Evolutionary conservation across 345 rosid species (phyloP), one percentile per base, ranked within the genome.

Genomic region (Eucalyptus marginata): DNA sequence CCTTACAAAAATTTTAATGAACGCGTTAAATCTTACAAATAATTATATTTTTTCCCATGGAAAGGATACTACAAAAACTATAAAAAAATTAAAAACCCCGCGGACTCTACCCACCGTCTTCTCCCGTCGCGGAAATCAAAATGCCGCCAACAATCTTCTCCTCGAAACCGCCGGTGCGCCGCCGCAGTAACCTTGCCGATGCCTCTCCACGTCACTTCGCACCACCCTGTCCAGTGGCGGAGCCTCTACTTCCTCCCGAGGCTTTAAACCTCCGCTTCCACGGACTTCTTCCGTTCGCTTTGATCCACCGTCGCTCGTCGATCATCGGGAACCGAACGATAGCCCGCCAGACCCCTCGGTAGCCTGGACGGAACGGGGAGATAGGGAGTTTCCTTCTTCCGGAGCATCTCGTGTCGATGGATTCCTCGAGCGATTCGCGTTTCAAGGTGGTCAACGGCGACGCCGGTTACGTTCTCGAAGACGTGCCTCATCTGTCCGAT

Each of bases 401-500:
- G 76, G 76, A 64, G 40, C 40, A 64, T 64, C 76, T n/a, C 36
- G 76, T 7, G 54, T 84, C 13, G 46, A 87, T 50, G 80, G 64
- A 50, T 27, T 20, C 51, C 49, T 15, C 85, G 66, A 66, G 4
- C 85, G 84, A 27, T 59, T 29, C 86, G 27, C 46, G 76, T 27
- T 40, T 50, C 84, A 86, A 94, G 90, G 18, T 92, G 87, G 93
- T 93, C 56, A 52, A 91, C 49, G 97, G 96, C 46, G 89, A 89
- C 25, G 94, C 90, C 71, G 98, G 99, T 76, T 96, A 93, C 86
- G 93, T 95, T 5, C 97, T 96, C 89, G 95, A 96, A 93, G 97
- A 96, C 89, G 95, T 96, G 87, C 98, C 97, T 92, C 99, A 96
- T 79, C 86, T 96, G 52, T 90, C 91, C 85, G 98, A 97, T 93